A percentile compares a stretch with the other conserved stretches of the same genome.
phyloP scores from a whole-genome alignment of 306 rosid genomes.

The Astragalus membranaceus region DNA sequence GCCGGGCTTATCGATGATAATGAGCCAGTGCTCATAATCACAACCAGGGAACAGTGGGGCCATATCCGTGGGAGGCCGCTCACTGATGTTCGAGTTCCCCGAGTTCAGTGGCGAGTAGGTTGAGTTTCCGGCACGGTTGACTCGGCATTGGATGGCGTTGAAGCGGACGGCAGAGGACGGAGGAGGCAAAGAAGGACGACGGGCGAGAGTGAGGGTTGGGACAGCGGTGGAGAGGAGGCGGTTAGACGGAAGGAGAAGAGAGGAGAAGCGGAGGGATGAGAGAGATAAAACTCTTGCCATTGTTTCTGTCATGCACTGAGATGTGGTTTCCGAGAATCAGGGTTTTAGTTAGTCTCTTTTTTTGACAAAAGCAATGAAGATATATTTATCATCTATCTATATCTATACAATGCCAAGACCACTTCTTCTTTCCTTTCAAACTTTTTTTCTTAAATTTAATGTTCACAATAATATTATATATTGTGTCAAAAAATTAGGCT shows the following conservation, averaged over 20 bases:
- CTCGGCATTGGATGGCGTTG: conserved; percentile 44
- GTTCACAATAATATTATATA: no score
- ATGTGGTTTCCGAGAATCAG: not conserved
- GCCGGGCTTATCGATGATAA: conserved; percentile 79
- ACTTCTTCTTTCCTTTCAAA: no score
- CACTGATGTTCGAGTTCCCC: conserved; percentile 50
- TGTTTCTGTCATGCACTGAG: conserved; percentile 36
- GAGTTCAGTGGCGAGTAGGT: conserved; percentile 63
- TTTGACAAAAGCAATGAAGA: no score
- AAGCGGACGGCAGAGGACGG: conserved; percentile 30
- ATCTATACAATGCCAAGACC: no score
- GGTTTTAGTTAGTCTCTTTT: not conserved
- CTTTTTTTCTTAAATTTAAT: no score
- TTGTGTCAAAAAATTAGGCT: no score
- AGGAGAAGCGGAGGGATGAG: conserved; percentile 26
- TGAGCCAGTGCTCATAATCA: conserved; percentile 81
- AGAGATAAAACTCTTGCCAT: conserved; percentile 40
- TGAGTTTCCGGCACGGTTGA: conserved; percentile 48
- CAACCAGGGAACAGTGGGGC: conserved; percentile 82
- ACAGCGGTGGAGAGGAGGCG: conserved; percentile 31
- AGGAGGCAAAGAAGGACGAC: conserved; percentile 28
- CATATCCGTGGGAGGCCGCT: conserved; percentile 69
- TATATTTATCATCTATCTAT: no score
- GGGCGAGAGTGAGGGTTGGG: conserved; percentile 30
- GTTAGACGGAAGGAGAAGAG: conserved; percentile 31